These are phyloP conservation scores for Curvularia sp. DNA, from an alignment of 2,329 filamentous ascomycete species.

Conservation along the genomic window DNA sequence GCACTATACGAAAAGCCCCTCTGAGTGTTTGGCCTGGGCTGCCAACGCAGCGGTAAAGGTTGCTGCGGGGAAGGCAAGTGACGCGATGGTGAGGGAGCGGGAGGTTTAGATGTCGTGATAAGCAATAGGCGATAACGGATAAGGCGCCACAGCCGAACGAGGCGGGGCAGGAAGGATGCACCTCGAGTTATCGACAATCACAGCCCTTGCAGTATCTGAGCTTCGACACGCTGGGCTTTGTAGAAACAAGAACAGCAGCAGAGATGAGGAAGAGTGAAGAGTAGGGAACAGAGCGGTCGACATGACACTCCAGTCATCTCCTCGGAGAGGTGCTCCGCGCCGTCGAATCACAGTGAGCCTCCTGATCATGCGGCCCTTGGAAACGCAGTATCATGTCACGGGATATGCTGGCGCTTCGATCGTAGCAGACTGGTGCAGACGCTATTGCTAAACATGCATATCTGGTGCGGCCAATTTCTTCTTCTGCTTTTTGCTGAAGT, in stretches of 20 bases:
- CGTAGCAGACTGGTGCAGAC: conserved; percentile 7
- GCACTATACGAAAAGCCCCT: not conserved
- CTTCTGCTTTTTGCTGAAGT: not conserved
- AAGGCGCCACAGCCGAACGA: conserved; percentile 32
- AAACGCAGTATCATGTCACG: conserved; percentile 27
- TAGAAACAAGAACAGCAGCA: not conserved
- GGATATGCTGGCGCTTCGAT: conserved; percentile 32
- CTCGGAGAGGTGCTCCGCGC: not conserved
- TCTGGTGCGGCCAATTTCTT: not conserved
- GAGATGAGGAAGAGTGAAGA: not conserved
- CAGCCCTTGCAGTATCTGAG: not conserved
- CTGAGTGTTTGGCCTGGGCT: not conserved
- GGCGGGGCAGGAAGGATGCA: conserved; percentile 14
- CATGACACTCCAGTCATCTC: conserved; percentile 1
- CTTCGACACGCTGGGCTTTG: not conserved
- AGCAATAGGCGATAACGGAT: conserved; percentile 27
- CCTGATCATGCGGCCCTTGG: conserved; percentile 27
- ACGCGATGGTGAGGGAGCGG: conserved; percentile 31
- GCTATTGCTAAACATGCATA: not conserved
- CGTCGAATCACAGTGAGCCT: conserved; percentile 17
- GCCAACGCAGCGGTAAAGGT: not conserved
- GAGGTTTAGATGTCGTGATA: conserved; percentile 23
- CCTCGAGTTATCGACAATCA: conserved; percentile 6
- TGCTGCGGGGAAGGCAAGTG: conserved; percentile 25
- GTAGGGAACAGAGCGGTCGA: not conserved